These are phyloP conservation scores for Rhododendron kiyosumense DNA, from an alignment of 148 eudicot species.

Conservation along the genomic window DNA sequence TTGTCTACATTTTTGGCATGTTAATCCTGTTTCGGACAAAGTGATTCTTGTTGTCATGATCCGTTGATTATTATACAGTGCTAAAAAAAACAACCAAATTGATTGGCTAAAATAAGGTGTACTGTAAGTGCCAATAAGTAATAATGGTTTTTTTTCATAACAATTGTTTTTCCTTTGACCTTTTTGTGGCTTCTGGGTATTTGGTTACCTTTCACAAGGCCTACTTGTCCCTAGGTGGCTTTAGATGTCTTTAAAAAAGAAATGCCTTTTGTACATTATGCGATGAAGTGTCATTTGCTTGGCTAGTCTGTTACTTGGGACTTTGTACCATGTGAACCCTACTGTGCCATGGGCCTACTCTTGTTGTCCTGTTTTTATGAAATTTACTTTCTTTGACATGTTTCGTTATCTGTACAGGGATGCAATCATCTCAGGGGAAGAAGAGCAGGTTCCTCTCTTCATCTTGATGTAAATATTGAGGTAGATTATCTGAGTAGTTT, in stretches of 20 bases:
- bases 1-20: background rate
- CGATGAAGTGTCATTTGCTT: background rate
- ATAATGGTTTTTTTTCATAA: background rate
- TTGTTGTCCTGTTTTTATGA: background rate
- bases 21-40: background rate
- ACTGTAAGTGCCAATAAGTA: background rate
- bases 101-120: background rate
- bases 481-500: slow-evolving; percentile 27
- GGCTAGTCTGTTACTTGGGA: background rate
- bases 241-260: background rate
- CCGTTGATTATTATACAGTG: background rate
- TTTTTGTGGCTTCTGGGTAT: background rate
- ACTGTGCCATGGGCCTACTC: background rate
- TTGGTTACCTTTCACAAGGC: background rate
- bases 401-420: slow-evolving; percentile 47
- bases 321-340: background rate
- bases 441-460: slow-evolving; percentile 88
- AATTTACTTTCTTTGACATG: background rate
- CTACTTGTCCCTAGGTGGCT: background rate
- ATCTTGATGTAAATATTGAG: slow-evolving; percentile 95
- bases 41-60: background rate
- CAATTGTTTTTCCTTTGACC: background rate
- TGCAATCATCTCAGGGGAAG: slow-evolving; percentile 88
- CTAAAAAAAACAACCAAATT: background rate
- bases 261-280: background rate